Evolutionary conservation across 2,329 filamentous ascomycete genomes (phyloP).

Genomic region (Hypoxylon sp.): DNA sequence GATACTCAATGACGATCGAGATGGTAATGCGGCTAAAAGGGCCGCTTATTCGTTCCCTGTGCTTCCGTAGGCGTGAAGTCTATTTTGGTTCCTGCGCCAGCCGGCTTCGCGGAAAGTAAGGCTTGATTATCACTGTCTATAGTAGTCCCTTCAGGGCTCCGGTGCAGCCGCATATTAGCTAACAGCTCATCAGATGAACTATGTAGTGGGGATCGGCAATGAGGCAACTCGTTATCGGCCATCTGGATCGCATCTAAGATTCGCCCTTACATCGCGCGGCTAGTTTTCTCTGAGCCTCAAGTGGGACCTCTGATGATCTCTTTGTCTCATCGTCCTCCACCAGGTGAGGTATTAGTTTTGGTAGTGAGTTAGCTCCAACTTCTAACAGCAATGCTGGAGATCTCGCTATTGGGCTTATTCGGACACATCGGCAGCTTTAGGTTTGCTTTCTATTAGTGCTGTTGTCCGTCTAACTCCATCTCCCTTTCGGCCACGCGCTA

Average conservation of each 20-base stretch:
- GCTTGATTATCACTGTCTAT: conserved; percentile 2
- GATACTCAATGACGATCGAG: conserved; percentile 27
- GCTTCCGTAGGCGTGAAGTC: conserved; percentile 14
- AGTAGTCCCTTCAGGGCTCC: conserved; percentile 6
- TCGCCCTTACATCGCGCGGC: conserved; percentile 18
- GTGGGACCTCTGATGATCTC: conserved; percentile 30
- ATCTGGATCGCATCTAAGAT: conserved; percentile 34
- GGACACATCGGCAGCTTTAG: neutral
- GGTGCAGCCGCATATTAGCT: conserved; percentile 19
- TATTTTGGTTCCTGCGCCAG: conserved; percentile 29
- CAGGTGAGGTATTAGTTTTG: conserved; percentile 4
- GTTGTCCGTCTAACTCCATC: neutral
- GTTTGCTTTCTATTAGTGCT: neutral
- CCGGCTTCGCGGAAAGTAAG: conserved; percentile 8
- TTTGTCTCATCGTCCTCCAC: conserved; percentile 15
- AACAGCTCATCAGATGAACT: conserved; percentile 14
- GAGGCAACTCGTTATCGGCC: conserved; percentile 16
- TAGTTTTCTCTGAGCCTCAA: conserved; percentile 32
- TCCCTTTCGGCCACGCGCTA: conserved; percentile 4
- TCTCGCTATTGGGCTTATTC: neutral
- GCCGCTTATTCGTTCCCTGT: conserved; percentile 14
- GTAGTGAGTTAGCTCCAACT: neutral
- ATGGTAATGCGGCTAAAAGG: conserved; percentile 16
- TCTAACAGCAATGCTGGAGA: neutral
- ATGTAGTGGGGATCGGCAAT: conserved; percentile 8